phyloP scores from a whole-genome alignment of 202 grass and related monocot species.

The Setaria viridis region DNA sequence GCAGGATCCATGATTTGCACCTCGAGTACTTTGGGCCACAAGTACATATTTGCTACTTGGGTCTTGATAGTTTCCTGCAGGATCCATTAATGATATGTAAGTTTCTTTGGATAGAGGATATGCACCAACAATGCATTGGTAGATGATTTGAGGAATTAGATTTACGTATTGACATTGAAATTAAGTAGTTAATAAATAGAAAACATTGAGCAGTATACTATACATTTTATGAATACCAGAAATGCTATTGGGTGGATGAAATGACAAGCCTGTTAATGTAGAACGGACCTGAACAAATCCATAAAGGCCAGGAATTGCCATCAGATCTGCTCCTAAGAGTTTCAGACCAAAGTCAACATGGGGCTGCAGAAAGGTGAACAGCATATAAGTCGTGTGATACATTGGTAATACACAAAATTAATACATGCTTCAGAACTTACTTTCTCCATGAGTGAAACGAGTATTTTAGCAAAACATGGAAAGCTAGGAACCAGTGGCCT shows the following conservation, averaged over 20 bases:
- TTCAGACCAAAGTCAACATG: conserved; percentile 91
- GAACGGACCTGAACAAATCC: conserved; percentile 72
- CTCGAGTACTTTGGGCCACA: conserved; percentile 83
- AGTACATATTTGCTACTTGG: conserved; percentile 82
- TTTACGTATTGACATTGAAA: neutral
- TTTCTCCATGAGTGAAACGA: conserved; percentile 88
- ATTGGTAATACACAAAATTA: neutral
- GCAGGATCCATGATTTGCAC: conserved; percentile 79
- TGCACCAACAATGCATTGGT: neutral
- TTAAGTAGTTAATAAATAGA: neutral
- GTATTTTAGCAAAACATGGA: conserved; percentile 83
- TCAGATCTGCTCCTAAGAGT: conserved; percentile 75
- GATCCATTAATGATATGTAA: neutral
- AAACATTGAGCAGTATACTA: too few relatives aligned
- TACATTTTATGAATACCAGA: too few relatives aligned
- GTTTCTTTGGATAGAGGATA: conserved; percentile 7
- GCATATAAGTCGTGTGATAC: neutral
- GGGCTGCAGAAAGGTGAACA: conserved; percentile 56
- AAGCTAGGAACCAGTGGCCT: conserved; percentile 83
- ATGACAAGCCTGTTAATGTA: neutral
- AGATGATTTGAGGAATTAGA: neutral
- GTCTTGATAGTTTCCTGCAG: conserved; percentile 81
- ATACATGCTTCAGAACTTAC: conserved; percentile 36
- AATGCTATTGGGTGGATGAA: neutral
- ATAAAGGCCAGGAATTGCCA: conserved; percentile 79